Evolutionary conservation across 2,329 filamentous ascomycete genomes (phyloP), one percentile per base, ranked within the genome.

Genomic region (Fusarium globosum): DNA sequence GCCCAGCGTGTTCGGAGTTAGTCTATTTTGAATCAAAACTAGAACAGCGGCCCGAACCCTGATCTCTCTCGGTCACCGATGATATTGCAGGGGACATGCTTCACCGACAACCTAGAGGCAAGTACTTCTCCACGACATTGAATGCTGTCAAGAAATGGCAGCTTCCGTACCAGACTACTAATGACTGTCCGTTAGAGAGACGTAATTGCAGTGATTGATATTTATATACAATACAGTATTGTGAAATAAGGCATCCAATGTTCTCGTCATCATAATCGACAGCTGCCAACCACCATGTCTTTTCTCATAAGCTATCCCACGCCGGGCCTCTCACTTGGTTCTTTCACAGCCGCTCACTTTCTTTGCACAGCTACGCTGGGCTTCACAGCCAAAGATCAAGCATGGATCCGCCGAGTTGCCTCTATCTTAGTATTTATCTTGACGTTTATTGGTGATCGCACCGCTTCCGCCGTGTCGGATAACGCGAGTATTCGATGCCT

Each of bases 1-100:
- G 20, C 10, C 11, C 23, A 46, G 28, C 15, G 6, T 16, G 26
- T 10, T 46, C 43, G 11, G 23, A 20, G 15, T 28, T 28, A 42
- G 43, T 0, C 16, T 28, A 14, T 11, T 46, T 26, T 26, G 7
- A 10, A 8, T 28, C 4, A 26, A 20, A 13, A 1, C 23, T 0
- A 46, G n/a, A 33, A 33, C 16, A 46, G 11, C 43, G 43, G 43
- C 43, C 43, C 43, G 43, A 46, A 46, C 10, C 43, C 43, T 26
- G 43, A 18, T 20, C 43, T 14, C 16, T 28, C 16, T 46, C 43
- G 43, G 43, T 18, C 23, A 26, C 43, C 43, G 43, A 26, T 28
- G 0, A 3, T 18, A 26, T 4, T 26, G n/a, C 14, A 26, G n/a
- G 2, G 18, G 18, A 13, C 16, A 14, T 21, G 43, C 20, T 21